Conservation (phyloP, 805 yeast species). For the Kuraishia piskuri region DNA sequence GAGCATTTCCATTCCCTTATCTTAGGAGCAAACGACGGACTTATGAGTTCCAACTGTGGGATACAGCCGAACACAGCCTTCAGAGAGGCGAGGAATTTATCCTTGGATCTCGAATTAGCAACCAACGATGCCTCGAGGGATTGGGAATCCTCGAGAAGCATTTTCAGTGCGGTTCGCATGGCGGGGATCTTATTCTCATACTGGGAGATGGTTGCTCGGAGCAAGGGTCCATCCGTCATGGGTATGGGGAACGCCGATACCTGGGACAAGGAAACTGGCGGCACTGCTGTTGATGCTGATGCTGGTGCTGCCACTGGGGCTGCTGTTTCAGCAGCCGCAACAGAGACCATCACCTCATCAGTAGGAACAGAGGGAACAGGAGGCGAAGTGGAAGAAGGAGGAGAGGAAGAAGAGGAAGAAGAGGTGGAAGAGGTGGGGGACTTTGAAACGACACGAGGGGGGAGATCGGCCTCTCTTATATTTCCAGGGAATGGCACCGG, state of each 20-base stretch:
- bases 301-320: not conserved
- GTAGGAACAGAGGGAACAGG: not conserved
- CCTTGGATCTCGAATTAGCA: conserved; percentile 11
- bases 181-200: conserved; percentile 18
- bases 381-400: not conserved
- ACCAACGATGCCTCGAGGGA: conserved; percentile 11
- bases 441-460: not conserved
- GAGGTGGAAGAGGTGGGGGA: not conserved
- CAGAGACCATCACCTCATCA: not conserved
- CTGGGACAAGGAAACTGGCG: too few species aligned
- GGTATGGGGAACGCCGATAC: conserved; percentile 14
- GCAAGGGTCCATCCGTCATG: conserved; percentile 28
- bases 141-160: conserved; percentile 9
- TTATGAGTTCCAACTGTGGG: not conserved
- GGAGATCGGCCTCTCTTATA: not conserved
- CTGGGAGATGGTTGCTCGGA: conserved; percentile 18
- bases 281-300: too few species aligned
- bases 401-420: not conserved
- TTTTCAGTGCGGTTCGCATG: conserved; percentile 10
- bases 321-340: not conserved
- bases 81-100: conserved; percentile 4
- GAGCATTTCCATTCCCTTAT: conserved; percentile 3
- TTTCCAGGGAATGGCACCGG: not conserved
- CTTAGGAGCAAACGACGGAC: conserved; percentile 1
- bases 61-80: not conserved